A percentile compares a stretch with the other conserved stretches of the same genome.
phyloP scores from a whole-genome alignment of 2,329 filamentous ascomycete species.

The Neofusicoccum umdonicola region DNA sequence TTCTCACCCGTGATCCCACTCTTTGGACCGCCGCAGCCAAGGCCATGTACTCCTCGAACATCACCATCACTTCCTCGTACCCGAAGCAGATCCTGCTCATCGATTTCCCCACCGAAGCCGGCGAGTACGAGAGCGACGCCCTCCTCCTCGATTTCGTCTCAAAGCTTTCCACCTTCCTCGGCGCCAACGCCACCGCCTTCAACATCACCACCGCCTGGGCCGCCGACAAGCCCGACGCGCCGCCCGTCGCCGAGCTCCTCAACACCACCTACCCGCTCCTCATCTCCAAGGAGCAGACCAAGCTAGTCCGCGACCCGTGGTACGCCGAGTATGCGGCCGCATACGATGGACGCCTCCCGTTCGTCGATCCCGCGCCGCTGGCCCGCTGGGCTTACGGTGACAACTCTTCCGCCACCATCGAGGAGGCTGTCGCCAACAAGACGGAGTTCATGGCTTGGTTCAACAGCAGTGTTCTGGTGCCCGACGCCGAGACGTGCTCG shows the following conservation, averaged over 20 bases:
- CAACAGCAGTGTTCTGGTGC: constrained; percentile 44
- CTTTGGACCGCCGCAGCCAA: constrained; percentile 45
- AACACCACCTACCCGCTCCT: constrained; percentile 47
- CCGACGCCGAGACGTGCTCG: constrained; percentile 47
- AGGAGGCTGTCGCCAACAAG: constrained; percentile 50
- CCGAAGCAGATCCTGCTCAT: constrained; percentile 43
- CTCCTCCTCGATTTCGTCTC: constrained; percentile 41
- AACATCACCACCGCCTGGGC: constrained; percentile 39
- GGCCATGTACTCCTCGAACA: constrained; percentile 46
- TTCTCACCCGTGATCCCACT: constrained; percentile 46
- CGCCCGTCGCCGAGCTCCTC: constrained; percentile 37
- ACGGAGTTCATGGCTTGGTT: constrained; percentile 51
- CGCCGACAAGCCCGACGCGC: constrained; percentile 30
- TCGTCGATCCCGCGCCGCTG: constrained; percentile 50
- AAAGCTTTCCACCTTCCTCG: constrained; percentile 44
- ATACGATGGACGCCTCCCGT: constrained; percentile 47
- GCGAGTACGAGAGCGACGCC: constrained; percentile 35
- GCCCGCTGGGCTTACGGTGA: constrained; percentile 50
- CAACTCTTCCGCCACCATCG: constrained; percentile 35
- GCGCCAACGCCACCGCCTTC: constrained; percentile 36
- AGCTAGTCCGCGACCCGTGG: constrained; percentile 49
- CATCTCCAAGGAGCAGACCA: constrained; percentile 48
- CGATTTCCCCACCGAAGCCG: constrained; percentile 40
- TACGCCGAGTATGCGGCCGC: constrained; percentile 49
- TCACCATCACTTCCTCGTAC: constrained; percentile 42